Conservation (phyloP, 257 asterid species). For the Salvia miltiorrhiza region DNA sequence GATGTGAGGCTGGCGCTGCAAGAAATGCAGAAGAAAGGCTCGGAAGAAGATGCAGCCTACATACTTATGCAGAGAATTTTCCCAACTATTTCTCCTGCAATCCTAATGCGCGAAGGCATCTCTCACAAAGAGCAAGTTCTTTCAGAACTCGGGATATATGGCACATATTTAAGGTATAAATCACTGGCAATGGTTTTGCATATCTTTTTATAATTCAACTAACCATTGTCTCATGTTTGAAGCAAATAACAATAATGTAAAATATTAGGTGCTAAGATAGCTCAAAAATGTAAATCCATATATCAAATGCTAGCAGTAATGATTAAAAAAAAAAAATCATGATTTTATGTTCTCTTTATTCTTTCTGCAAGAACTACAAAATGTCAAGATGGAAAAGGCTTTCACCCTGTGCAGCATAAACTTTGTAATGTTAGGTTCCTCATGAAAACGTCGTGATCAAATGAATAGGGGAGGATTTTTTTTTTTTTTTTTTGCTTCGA, state of each 20-base stretch:
- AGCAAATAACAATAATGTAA: not conserved
- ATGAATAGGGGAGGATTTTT: not conserved
- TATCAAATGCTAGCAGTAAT: not conserved
- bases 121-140: slow-evolving; percentile 63
- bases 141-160: slow-evolving; percentile 88
- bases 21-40: slow-evolving; percentile 63
- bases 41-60: slow-evolving; percentile 79
- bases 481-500: too few relatives aligned
- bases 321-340: not conserved
- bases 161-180: slow-evolving; percentile 80
- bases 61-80: slow-evolving; percentile 97
- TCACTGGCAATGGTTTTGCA: not conserved
- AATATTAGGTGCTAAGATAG: too few relatives aligned
- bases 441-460: not conserved
- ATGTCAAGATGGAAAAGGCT: not conserved
- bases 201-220: not conserved
- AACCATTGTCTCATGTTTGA: not conserved
- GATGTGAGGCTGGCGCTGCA: slow-evolving; percentile 61
- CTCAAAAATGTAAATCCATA: not conserved
- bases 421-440: not conserved
- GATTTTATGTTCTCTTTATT: not conserved
- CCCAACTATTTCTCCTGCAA: slow-evolving; percentile 66
- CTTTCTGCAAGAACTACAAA: not conserved
- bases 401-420: not conserved
- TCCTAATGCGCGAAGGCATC: slow-evolving; percentile 73